Conservation (phyloP, 192 early-diverging fungal species). For the Linnemannia exigua region DNA sequence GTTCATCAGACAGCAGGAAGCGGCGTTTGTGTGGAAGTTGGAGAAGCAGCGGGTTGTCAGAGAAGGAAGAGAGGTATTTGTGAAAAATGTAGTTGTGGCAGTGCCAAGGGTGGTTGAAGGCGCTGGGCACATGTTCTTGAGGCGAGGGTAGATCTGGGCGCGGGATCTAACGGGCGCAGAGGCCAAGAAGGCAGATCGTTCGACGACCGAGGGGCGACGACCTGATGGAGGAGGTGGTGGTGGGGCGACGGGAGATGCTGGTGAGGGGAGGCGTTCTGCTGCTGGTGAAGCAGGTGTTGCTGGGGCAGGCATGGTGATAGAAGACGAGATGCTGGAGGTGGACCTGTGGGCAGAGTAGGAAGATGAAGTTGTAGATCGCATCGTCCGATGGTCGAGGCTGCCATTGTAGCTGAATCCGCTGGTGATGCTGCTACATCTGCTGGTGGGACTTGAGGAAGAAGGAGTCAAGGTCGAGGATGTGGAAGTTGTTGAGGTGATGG, state of each 20-base stretch:
- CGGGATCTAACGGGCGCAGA: slow-evolving; percentile 37
- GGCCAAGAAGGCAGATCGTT: slow-evolving; percentile 37
- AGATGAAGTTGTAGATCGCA: slow-evolving; percentile 11
- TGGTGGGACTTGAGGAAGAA: neutral
- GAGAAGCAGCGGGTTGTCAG: neutral
- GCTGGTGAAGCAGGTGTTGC: neutral
- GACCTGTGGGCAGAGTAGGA: neutral
- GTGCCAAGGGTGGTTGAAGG: neutral
- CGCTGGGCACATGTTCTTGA: slow-evolving; percentile 16
- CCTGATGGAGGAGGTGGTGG: neutral
- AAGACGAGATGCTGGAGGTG: neutral
- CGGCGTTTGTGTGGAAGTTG: neutral
- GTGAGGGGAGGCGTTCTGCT: neutral
- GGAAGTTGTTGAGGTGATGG: slow-evolving; percentile 5
- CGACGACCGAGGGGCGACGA: slow-evolving; percentile 1
- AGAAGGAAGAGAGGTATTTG: neutral
- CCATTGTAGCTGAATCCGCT: slow-evolving; percentile 13
- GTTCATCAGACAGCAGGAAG: neutral
- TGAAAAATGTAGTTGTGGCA: neutral
- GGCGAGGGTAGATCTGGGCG: neutral
- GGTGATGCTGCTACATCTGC: slow-evolving; percentile 31
- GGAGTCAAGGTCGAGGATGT: neutral
- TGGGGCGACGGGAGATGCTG: neutral
- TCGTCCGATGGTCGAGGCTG: slow-evolving; percentile 40
- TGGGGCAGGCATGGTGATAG: neutral